phyloP scores from a whole-genome alignment of 805 yeast species.

The Suhomyces kilbournensis region DNA sequence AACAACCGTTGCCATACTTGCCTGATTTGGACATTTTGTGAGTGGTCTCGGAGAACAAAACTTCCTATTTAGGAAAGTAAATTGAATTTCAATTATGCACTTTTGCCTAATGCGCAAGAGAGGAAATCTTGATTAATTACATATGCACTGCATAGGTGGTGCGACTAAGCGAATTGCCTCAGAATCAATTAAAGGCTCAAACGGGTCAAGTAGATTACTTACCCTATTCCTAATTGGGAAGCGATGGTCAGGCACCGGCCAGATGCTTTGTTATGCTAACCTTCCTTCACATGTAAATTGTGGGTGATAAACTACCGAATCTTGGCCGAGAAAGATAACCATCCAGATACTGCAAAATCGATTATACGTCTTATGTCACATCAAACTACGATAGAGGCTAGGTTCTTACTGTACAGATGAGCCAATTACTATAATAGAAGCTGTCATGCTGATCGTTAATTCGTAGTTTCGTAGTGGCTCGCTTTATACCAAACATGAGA shows the following conservation, averaged over 20 bases:
- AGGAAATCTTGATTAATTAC: background rate
- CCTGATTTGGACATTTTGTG: background rate
- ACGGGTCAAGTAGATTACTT: background rate
- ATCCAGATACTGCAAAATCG: background rate
- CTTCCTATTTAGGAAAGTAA: background rate
- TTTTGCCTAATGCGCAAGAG: background rate
- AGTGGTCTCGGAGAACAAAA: background rate
- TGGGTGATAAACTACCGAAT: background rate
- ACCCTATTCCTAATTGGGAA: background rate
- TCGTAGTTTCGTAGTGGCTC: background rate
- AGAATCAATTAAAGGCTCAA: background rate
- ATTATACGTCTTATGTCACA: background rate
- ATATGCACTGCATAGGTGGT: background rate
- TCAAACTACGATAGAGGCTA: background rate
- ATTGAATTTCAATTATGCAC: background rate
- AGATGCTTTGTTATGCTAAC: background rate
- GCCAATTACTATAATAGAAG: background rate
- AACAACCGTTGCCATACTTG: background rate
- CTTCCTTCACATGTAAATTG: background rate
- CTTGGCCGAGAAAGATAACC: background rate
- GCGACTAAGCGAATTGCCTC: background rate
- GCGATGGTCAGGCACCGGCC: background rate
- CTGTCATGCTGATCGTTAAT: background rate
- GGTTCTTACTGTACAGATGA: background rate
- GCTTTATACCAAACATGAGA: background rate